Base-by-base conservation (phyloP, 2,329 filamentous ascomycete species). In the Xylariales sp. region DNA sequence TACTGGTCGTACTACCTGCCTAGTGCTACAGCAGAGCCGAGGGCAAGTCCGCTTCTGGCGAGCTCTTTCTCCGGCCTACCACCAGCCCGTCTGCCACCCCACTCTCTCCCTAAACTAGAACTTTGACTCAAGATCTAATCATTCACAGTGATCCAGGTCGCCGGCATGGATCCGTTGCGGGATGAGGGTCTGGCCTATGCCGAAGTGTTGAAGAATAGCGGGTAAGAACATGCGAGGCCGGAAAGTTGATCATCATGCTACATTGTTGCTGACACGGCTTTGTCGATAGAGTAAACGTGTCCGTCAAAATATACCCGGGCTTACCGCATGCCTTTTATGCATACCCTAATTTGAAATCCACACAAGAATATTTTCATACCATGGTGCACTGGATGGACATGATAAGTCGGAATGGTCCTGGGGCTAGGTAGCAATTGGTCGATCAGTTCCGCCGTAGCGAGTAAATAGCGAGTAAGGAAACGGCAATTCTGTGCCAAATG, bases 261-360 rank as follows among this genome's bases (percentile, higher is more conserved):
- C 2, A 34, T 34, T 5, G 14, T 8, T 34, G 4, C 32, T 34
- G 18, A 34, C 32, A 12, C 22, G 18, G 3, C 10, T 19, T 22
- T 10, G 19, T n/a, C n/a, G 19, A 12, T 20, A 34, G 32, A 34
- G 32, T 34, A 10, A 12, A 22, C 10, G 32, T 34, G 11, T 34
- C 32, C 11, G 16, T 34, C 2, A 21, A 19, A 14, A n/a, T 21
- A 9, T 21, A 34, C 3, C 14, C 14, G 9, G 32, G 32, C 12
- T 34, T 34, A 21, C 32, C 32, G n/a, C 32, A 34, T n/a, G 32
- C 32, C 12, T 34, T 34, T 14, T 34, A 34, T n/a, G 19, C 18
- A n/a, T 34, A 34, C 12, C 32, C 32, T 34, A 10, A 21, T 8
- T 19, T 34, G 18, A 21, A 34, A 21, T 34, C 32, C 5, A 9